These are phyloP conservation scores for Croton laevigatus DNA, from an alignment of 441 rosid species.

Conservation along the genomic window DNA sequence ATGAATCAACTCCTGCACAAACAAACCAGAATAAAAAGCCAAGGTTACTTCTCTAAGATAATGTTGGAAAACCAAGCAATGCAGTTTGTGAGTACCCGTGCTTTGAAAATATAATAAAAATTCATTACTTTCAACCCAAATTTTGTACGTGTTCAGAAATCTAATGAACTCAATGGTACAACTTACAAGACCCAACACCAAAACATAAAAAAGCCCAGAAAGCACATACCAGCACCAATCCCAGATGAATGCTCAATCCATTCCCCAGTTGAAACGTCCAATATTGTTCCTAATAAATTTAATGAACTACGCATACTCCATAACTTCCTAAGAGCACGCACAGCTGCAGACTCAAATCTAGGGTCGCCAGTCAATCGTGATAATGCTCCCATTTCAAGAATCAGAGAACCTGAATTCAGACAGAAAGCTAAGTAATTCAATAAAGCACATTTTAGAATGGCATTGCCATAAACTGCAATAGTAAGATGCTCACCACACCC, in stretches of 20 bases:
- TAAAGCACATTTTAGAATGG: slow-evolving; percentile 19
- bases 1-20: slow-evolving; percentile 88
- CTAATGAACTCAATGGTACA: background rate
- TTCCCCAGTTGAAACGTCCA: slow-evolving; percentile 75
- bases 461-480: slow-evolving; percentile 9
- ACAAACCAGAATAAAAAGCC: slow-evolving; percentile 32
- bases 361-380: slow-evolving; percentile 89
- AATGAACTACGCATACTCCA: slow-evolving; percentile 97
- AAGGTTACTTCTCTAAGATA: slow-evolving; percentile 11
- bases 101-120: slow-evolving; percentile 12
- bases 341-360: slow-evolving; percentile 77
- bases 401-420: slow-evolving; percentile 67
- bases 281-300: slow-evolving; percentile 80
- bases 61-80: slow-evolving; percentile 11
- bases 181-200: background rate
- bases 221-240: slow-evolving; percentile 83
- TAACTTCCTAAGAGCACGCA: slow-evolving; percentile 82
- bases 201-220: slow-evolving; percentile 19
- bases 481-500: slow-evolving; percentile 71
- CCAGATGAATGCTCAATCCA: slow-evolving; percentile 94
- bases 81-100: background rate
- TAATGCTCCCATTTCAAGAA: slow-evolving; percentile 96
- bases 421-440: slow-evolving; percentile 23
- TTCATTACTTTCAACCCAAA: background rate
- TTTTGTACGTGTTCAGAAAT: slow-evolving; percentile 11